These are phyloP conservation scores for Brettanomyces nanus DNA, from an alignment of 805 yeast species.

Conservation along the genomic window DNA sequence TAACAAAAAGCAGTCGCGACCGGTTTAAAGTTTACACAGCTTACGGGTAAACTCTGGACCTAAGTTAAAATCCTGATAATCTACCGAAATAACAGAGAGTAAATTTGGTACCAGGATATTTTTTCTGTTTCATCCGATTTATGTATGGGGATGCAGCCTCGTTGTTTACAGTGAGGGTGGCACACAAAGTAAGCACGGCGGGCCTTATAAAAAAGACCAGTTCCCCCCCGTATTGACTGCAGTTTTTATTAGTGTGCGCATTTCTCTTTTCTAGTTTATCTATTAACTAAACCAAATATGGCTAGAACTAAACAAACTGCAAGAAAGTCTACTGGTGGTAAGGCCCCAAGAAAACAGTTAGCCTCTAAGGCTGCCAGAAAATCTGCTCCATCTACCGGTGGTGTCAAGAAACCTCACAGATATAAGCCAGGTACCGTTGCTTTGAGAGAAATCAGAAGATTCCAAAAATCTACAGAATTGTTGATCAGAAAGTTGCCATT, in stretches of 20 bases:
- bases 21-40: too few relatives aligned
- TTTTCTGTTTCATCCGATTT: too few relatives aligned
- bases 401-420: slow-evolving; percentile 93
- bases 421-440: slow-evolving; percentile 97
- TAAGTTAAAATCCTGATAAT: too few relatives aligned
- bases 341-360: slow-evolving; percentile 90
- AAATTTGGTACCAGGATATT: too few relatives aligned
- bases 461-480: slow-evolving; percentile 92
- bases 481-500: slow-evolving; percentile 94
- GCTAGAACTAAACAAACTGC: slow-evolving; percentile 94
- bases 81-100: too few relatives aligned
- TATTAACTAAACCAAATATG: slow-evolving; percentile 34
- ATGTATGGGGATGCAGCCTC: too few relatives aligned
- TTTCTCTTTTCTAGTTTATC: slow-evolving; percentile 1
- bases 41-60: too few relatives aligned
- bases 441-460: slow-evolving; percentile 93
- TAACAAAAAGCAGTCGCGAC: too few relatives aligned
- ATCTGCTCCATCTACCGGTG: slow-evolving; percentile 87
- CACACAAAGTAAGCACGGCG: not conserved
- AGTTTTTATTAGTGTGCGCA: too few relatives aligned
- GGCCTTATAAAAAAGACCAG: not conserved
- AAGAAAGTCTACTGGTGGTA: slow-evolving; percentile 93
- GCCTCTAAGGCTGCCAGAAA: slow-evolving; percentile 92
- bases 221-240: not conserved
- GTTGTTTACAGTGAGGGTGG: slow-evolving; percentile 1